These are phyloP conservation scores for Gonium pectorale DNA, from an alignment of 139 green algal species.

Conservation along the genomic window DNA sequence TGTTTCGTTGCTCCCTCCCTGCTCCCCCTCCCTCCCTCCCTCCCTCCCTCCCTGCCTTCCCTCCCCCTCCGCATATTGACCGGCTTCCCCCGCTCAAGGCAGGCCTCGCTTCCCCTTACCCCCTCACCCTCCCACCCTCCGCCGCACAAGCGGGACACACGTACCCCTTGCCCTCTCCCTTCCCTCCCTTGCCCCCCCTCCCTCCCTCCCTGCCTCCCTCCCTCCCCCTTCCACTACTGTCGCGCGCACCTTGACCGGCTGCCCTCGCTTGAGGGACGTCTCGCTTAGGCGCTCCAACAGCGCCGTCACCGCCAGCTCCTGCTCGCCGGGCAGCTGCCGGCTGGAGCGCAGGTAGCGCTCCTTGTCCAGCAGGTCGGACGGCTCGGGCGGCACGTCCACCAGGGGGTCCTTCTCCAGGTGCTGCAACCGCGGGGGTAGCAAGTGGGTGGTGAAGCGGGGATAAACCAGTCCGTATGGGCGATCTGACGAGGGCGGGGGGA, in stretches of 20 bases:
- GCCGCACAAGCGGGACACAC: too few relatives aligned
- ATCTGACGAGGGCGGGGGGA: too few relatives aligned
- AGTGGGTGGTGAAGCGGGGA: not conserved
- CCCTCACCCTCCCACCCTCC: too few relatives aligned
- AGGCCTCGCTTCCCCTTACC: too few relatives aligned
- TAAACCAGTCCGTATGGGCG: too few relatives aligned
- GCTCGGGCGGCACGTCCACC: conserved; percentile 73
- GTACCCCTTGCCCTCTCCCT: too few relatives aligned
- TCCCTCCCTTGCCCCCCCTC: too few relatives aligned
- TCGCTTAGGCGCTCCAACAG: conserved; percentile 48
- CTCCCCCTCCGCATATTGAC: too few relatives aligned
- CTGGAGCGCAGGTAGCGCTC: conserved; percentile 70
- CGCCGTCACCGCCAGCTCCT: conserved; percentile 49
- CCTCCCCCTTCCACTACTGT: too few relatives aligned
- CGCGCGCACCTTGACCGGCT: conserved; percentile 58
- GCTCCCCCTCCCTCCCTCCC: not conserved
- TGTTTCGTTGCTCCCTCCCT: not conserved
- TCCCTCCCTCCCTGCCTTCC: too few relatives aligned
- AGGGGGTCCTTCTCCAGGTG: conserved; percentile 75
- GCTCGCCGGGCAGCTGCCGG: conserved; percentile 52
- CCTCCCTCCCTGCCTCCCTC: too few relatives aligned
- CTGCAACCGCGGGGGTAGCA: conserved; percentile 27
- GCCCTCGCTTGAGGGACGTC: conserved; percentile 48
- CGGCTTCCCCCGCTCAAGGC: too few relatives aligned
- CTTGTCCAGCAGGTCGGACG: conserved; percentile 76